phyloP scores from a whole-genome alignment of 768 basidiomycete genomes.

The Macrolepiota albuminosa region DNA sequence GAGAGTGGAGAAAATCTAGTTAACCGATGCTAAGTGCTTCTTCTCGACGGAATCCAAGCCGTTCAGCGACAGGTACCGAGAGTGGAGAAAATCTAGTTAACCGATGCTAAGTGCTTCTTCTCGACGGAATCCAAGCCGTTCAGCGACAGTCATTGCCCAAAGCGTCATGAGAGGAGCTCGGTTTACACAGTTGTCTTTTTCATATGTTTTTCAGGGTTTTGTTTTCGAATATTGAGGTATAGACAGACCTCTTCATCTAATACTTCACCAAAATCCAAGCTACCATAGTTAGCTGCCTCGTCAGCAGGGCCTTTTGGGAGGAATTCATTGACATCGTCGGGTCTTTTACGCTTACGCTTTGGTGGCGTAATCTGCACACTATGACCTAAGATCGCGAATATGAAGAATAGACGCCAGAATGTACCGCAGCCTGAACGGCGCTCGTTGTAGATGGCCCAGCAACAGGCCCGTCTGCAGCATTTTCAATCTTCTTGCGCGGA shows the following conservation, averaged over 20 bases:
- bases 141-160: conserved; percentile 86
- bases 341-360: conserved; percentile 54
- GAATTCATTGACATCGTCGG: conserved; percentile 48
- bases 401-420: conserved; percentile 5
- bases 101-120: conserved; percentile 93
- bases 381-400: not conserved
- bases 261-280: conserved; percentile 68
- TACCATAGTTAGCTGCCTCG: conserved; percentile 46
- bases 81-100: conserved; percentile 21
- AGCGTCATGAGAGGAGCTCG: conserved; percentile 94
- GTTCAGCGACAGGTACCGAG: conserved; percentile 85
- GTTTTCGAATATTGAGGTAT: not conserved
- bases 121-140: conserved; percentile 78
- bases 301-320: conserved; percentile 48
- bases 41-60: conserved; percentile 79
- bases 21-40: conserved; percentile 90
- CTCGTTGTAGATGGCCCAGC: conserved; percentile 15
- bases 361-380: conserved; percentile 34
- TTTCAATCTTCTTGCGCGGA: conserved; percentile 17
- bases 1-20: not conserved
- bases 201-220: conserved; percentile 10
- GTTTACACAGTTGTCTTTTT: conserved; percentile 68
- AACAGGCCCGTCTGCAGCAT: conserved; percentile 8
- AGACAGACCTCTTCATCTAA: conserved; percentile 61
- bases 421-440: conserved; percentile 28